Evolutionary conservation across 306 rosid species (phyloP).

Genomic region (Cucumis melo): DNA sequence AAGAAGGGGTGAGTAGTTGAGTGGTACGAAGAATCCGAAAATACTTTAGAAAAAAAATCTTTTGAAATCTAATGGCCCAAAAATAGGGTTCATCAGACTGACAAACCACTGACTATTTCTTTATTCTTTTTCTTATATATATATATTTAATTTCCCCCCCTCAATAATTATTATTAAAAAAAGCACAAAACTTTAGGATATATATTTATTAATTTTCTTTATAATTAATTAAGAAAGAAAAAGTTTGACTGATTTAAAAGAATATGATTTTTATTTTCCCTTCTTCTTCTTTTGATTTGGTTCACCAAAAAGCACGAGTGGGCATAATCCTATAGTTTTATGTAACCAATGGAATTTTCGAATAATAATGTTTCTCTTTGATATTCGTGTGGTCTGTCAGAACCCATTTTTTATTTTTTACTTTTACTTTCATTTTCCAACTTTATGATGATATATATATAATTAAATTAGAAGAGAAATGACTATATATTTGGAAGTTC

Average conservation of each 20-base stretch:
- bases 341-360: slow-evolving; percentile 9
- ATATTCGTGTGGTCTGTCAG: slow-evolving; percentile 20
- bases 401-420: not conserved
- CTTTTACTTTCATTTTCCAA: not conserved
- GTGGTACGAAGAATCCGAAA: not conserved
- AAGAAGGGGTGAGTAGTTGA: not conserved
- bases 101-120: not conserved
- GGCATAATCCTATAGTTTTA: not conserved
- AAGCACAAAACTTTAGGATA: not conserved
- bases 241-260: not conserved
- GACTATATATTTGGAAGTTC: no score
- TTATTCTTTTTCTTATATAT: not conserved
- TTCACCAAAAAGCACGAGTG: not conserved
- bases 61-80: not conserved
- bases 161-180: not conserved
- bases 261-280: not conserved
- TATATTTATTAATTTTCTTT: no score
- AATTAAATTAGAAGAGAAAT: no score
- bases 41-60: not conserved
- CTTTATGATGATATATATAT: no score
- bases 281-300: not conserved
- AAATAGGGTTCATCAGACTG: not conserved
- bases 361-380: slow-evolving; percentile 27
- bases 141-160: no score
- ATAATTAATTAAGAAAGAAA: not conserved